Conservation (phyloP, 768 basidiomycete genomes). For the Lactarius indigo region DNA sequence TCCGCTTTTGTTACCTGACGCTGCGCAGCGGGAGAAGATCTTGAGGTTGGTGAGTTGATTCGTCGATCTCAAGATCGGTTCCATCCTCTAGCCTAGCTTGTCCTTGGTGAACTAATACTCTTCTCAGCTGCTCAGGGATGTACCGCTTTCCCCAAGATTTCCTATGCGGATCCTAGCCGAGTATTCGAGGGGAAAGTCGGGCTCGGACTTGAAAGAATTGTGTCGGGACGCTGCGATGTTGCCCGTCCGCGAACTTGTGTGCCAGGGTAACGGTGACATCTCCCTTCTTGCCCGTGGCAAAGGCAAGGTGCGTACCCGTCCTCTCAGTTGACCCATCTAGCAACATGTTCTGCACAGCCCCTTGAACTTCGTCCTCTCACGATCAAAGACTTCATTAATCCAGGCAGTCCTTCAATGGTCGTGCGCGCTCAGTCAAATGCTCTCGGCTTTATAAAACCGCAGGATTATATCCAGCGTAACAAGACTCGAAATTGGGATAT, state of each 20-base stretch:
- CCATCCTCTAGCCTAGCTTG: slow-evolving; percentile 37
- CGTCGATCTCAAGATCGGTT: not conserved
- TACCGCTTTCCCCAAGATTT: slow-evolving; percentile 60
- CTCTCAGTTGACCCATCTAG: not conserved
- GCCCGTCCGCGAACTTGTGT: slow-evolving; percentile 82
- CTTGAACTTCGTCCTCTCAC: slow-evolving; percentile 72
- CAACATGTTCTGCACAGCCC: slow-evolving; percentile 43
- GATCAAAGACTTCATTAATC: slow-evolving; percentile 62
- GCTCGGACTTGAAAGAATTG: slow-evolving; percentile 88
- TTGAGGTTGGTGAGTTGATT: slow-evolving; percentile 57
- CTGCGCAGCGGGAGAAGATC: slow-evolving; percentile 79
- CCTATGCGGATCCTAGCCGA: slow-evolving; percentile 61
- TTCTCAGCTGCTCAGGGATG: slow-evolving; percentile 78
- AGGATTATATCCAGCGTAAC: too few species aligned
- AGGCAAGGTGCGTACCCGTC: slow-evolving; percentile 39
- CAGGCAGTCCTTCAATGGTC: slow-evolving; percentile 29
- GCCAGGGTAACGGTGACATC: slow-evolving; percentile 45
- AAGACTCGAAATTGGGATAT: too few species aligned
- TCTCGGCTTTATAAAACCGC: too few species aligned
- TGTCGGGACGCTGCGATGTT: slow-evolving; percentile 94
- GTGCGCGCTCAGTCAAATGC: too few species aligned
- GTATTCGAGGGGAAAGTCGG: slow-evolving; percentile 72
- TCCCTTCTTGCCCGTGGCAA: slow-evolving; percentile 45
- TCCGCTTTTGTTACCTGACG: slow-evolving; percentile 74
- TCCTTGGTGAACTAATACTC: not conserved